A percentile compares a stretch with the other conserved stretches of the same genome.
These are phyloP conservation scores for Ormosia semicastrata DNA, from an alignment of 306 rosid species.

Conservation along the genomic window DNA sequence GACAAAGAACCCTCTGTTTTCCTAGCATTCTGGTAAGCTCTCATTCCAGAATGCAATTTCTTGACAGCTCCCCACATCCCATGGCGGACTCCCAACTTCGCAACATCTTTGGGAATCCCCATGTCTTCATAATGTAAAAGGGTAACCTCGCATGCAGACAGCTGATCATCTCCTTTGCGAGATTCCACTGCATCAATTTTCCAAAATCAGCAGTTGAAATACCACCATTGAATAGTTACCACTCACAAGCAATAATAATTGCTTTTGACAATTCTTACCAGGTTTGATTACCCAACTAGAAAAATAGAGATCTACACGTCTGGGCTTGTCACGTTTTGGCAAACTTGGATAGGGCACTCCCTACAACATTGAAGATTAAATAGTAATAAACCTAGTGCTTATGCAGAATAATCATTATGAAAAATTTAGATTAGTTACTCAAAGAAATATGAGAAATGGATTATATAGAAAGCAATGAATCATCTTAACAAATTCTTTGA, in stretches of 20 bases:
- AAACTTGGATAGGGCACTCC: conserved; percentile 77
- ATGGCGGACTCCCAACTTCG: conserved; percentile 94
- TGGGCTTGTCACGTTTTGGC: conserved; percentile 92
- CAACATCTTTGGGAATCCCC: conserved; percentile 99
- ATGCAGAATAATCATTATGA: neutral
- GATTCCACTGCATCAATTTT: conserved; percentile 76
- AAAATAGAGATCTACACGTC: conserved; percentile 86
- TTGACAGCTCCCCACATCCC: conserved; percentile 99
- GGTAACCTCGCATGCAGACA: conserved; percentile 89
- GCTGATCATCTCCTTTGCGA: conserved; percentile 85
- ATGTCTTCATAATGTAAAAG: conserved; percentile 93
- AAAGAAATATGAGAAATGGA: neutral
- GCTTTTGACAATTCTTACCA: conserved; percentile 49
- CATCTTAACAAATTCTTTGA: neutral
- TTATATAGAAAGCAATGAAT: neutral
- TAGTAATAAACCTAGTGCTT: conserved; percentile 20
- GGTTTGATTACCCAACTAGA: conserved; percentile 94
- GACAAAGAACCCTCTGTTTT: conserved; percentile 64
- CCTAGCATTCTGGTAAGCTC: conserved; percentile 89
- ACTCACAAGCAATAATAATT: neutral
- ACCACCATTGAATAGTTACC: neutral
- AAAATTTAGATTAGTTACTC: neutral
- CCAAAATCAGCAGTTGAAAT: conserved; percentile 27
- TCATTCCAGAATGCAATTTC: conserved; percentile 89
- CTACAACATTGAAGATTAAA: conserved; percentile 51